Evolutionary conservation across 257 asterid genomes (phyloP).

Genomic region (Euphrasia confusa): DNA sequence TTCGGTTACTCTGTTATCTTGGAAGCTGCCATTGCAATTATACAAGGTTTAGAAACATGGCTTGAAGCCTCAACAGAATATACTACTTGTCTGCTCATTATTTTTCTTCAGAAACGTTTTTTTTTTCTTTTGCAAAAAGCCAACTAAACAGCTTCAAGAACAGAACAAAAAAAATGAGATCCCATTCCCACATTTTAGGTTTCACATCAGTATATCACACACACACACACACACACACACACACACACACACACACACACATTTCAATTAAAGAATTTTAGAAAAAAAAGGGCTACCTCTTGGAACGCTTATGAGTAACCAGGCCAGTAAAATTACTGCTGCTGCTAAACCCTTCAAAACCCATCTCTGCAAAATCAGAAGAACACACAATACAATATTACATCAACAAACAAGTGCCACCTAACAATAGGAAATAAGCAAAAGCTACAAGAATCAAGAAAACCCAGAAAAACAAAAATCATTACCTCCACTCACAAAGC

Average conservation of each 20-base stretch:
- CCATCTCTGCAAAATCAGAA: conserved; percentile 54
- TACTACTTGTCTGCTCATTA: too few species aligned
- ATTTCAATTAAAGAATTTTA: too few species aligned
- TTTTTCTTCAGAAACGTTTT: too few species aligned
- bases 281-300: conserved; percentile 40
- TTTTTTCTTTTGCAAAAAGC: too few species aligned
- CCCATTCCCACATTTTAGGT: too few species aligned
- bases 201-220: too few species aligned
- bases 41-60: conserved; percentile 15
- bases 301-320: conserved; percentile 61
- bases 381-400: conserved; percentile 11
- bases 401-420: conserved; percentile 20
- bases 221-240: conserved; percentile 10
- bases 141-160: not conserved
- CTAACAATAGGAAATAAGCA: not conserved
- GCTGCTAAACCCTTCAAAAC: conserved; percentile 50
- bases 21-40: conserved; percentile 52
- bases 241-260: not conserved
- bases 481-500: conserved; percentile 42
- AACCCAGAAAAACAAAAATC: conserved; percentile 15
- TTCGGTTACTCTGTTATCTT: conserved; percentile 40
- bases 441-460: conserved; percentile 16
- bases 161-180: not conserved
- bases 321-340: conserved; percentile 38
- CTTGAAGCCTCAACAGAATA: not conserved